phyloP scores from a whole-genome alignment of 2,329 filamentous ascomycete species.

The Arthrocladium fulminans region DNA sequence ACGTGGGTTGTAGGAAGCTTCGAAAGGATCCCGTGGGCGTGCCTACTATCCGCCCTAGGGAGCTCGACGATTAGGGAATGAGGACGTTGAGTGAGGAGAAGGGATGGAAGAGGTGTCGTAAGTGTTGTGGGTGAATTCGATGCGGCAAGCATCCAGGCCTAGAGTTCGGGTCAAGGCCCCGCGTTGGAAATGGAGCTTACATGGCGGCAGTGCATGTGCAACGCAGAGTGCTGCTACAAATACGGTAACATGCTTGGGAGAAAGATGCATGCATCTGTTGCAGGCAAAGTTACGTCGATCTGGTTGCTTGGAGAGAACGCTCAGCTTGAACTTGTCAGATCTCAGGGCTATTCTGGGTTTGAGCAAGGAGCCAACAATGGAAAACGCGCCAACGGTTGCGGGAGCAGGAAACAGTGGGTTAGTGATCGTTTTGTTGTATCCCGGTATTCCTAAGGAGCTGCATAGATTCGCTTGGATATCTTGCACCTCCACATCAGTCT shows the following conservation, averaged over 20 bases:
- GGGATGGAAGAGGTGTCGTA: conserved; percentile 18
- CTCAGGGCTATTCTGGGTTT: background rate
- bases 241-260: conserved; percentile 10
- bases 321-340: background rate
- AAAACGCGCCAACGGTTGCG: too few relatives aligned
- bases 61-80: background rate
- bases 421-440: too few relatives aligned
- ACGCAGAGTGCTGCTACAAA: conserved; percentile 17
- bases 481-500: too few relatives aligned
- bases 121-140: conserved; percentile 16
- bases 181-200: too few relatives aligned
- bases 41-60: conserved; percentile 4
- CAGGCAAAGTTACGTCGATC: background rate
- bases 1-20: background rate
- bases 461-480: too few relatives aligned
- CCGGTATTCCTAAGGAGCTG: too few relatives aligned
- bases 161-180: too few relatives aligned
- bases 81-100: conserved; percentile 8
- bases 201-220: conserved; percentile 16
- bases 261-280: conserved; percentile 1
- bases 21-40: conserved; percentile 1
- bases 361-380: too few relatives aligned
- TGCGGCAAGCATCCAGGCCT: too few relatives aligned
- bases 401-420: too few relatives aligned
- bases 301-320: background rate